phyloP scores from a whole-genome alignment of 805 yeast species.

The Saturnispora quitensis region DNA sequence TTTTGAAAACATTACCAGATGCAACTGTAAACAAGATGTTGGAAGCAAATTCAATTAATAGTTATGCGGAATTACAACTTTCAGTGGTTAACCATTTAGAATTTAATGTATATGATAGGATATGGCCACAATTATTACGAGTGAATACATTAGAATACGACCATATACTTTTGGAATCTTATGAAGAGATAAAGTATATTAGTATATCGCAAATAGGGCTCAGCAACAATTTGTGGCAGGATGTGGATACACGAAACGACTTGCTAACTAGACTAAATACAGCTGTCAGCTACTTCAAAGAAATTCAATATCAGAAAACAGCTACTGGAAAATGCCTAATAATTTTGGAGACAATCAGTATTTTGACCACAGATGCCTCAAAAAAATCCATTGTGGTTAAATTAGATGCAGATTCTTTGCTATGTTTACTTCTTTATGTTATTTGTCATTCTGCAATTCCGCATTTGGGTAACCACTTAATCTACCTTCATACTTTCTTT shows the following conservation, averaged over 20 bases:
- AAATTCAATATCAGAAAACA: conserved; percentile 36
- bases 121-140: conserved; percentile 44
- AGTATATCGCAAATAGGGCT: conserved; percentile 46
- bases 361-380: conserved; percentile 33
- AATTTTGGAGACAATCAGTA: conserved; percentile 43
- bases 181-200: conserved; percentile 30
- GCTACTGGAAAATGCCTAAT: conserved; percentile 40
- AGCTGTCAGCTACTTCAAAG: conserved; percentile 46
- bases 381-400: not conserved
- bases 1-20: conserved; percentile 11
- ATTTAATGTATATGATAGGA: conserved; percentile 49
- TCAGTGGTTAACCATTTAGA: conserved; percentile 68
- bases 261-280: conserved; percentile 36
- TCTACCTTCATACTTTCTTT: conserved; percentile 51
- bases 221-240: conserved; percentile 20
- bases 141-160: conserved; percentile 12
- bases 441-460: conserved; percentile 52
- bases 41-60: conserved; percentile 11
- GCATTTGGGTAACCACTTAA: conserved; percentile 53
- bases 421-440: conserved; percentile 65
- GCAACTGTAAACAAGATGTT: conserved; percentile 21
- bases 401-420: conserved; percentile 77
- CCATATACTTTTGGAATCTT: conserved; percentile 20
- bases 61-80: conserved; percentile 34
- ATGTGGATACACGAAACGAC: conserved; percentile 14